Percentiles rank a stretch among this genome's conserved stretches.
These are phyloP conservation scores for Populus euphratica DNA, from an alignment of 345 rosid species.

Conservation along the genomic window DNA sequence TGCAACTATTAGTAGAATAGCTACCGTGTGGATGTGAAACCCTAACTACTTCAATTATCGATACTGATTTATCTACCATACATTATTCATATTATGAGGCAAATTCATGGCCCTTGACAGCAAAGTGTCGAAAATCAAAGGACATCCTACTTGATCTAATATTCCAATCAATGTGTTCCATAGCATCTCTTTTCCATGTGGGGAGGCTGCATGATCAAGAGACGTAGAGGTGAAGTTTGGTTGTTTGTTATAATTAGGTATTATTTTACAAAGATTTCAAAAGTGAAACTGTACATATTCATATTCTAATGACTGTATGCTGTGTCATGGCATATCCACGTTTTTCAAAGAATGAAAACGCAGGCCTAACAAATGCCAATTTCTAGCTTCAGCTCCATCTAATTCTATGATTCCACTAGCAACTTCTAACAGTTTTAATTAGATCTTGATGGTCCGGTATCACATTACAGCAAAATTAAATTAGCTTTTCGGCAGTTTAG, in stretches of 20 bases:
- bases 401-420: not conserved
- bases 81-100: not conserved
- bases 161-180: not conserved
- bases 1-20: not conserved
- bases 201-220: not conserved
- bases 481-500: not conserved
- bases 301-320: too few species aligned
- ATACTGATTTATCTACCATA: not conserved
- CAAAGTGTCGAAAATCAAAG: not conserved
- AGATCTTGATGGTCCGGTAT: not conserved
- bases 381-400: not conserved
- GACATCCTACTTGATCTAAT: not conserved
- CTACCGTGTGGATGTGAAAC: not conserved
- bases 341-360: too few species aligned
- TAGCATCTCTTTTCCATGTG: not conserved
- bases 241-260: not conserved
- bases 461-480: not conserved
- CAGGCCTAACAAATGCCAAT: not conserved
- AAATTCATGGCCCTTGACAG: not conserved
- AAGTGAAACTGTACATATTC: not conserved
- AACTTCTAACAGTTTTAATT: not conserved
- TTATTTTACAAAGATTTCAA: not conserved
- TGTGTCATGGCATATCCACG: not conserved
- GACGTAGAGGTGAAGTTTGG: not conserved
- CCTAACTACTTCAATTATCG: too few species aligned